Evolutionary conservation across 768 basidiomycete species (phyloP), one percentile per base, ranked within the genome.

Genomic region (Mycena venus): DNA sequence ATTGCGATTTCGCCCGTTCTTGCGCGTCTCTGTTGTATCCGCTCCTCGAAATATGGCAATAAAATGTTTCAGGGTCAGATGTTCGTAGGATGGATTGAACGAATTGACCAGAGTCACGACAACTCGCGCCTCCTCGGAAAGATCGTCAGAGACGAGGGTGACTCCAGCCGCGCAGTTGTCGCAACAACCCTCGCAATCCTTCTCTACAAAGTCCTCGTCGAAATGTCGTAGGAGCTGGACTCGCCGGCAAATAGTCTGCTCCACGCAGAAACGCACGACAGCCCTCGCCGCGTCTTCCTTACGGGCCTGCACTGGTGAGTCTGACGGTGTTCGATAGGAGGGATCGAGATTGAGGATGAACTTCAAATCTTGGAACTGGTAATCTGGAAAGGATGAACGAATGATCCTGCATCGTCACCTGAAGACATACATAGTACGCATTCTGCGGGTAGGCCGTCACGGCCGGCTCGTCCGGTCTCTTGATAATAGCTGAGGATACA

Each of bases 401-500:
- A 6, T n/a, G 36, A 21, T 23, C 21, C 19, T 36, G 32, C 25
- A 11, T 4, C 8, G 11, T n/a, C 6, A 5, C 55, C 10, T 12
- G 31, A 23, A 34, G 34, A 42, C 62, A 17, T 38, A 53, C 72
- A 73, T 4, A 66, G 19, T 0, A 73, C 29, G 27, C 58, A 73
- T 2, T 42, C n/a, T 0, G 72, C 72, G 3, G 59, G 65, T 15
- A 31, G 11, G 23, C 72, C 72, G 34, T 73, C 65, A 19, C 72
- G 64, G 10, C 72, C 72, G 4, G 72, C 72, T 60, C 72, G 23
- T 6, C 71, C 71, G 1, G 72, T 68, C 17, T 73, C 59, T 40
- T 73, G 72, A 55, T 51, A 42, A 11, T 73, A 73, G 15, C 72
- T 73, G 29, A 36, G 14, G 40, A 5, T 9, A 21, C 6, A 42